phyloP scores from a whole-genome alignment of 306 rosid genomes.

The Crotalaria pallida region DNA sequence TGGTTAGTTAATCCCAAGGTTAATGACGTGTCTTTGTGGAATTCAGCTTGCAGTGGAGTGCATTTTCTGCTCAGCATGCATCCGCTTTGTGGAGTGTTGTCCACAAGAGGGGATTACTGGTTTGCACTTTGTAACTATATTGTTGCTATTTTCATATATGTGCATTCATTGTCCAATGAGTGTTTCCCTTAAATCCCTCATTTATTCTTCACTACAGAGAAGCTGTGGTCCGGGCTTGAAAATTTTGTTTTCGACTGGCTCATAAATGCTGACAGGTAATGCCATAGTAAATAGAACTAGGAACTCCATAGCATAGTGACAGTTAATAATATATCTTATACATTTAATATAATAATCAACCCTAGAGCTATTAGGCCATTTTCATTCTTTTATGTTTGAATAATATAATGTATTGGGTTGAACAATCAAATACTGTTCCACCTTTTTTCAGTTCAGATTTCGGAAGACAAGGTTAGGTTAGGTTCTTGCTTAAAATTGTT shows the following conservation, averaged over 20 bases:
- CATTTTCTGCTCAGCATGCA: slow-evolving; percentile 97
- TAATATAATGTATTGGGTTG: not conserved
- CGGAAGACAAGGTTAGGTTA: not conserved
- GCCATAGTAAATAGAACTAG: slow-evolving; percentile 6
- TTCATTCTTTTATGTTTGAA: not conserved
- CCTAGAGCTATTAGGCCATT: not conserved
- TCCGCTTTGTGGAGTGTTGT: slow-evolving; percentile 98
- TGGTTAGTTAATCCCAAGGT: slow-evolving; percentile 4
- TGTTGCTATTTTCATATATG: not conserved
- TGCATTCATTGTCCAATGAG: not conserved
- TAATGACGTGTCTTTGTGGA: slow-evolving; percentile 24
- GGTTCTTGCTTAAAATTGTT: not conserved
- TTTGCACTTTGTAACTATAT: slow-evolving; percentile 37
- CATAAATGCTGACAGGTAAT: slow-evolving; percentile 95
- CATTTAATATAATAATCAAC: slow-evolving; percentile 1
- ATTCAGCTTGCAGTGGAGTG: slow-evolving; percentile 98
- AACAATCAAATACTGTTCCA: not conserved
- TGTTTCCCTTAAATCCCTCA: not conserved
- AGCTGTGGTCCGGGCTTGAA: slow-evolving; percentile 99
- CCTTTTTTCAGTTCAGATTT: slow-evolving; percentile 11
- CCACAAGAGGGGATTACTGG: slow-evolving; percentile 99
- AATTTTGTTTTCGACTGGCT: slow-evolving; percentile 99
- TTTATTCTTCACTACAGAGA: slow-evolving; percentile 53
- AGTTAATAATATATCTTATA: not conserved
- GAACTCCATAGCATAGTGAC: not conserved